Evolutionary conservation across 139 green algal species (phyloP).

Genomic region (Chlorella sp.): DNA sequence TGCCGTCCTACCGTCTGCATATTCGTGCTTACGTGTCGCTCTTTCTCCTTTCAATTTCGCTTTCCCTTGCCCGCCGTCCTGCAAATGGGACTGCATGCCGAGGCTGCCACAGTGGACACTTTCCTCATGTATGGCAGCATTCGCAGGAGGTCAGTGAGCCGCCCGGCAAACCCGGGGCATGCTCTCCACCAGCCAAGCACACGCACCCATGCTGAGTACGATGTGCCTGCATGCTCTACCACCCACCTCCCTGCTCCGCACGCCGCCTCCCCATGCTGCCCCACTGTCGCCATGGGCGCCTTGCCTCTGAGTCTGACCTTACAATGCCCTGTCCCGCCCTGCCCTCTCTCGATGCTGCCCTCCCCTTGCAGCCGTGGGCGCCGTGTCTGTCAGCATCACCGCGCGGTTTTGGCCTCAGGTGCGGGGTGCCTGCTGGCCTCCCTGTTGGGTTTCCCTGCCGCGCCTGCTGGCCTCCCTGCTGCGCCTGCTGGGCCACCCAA

Average conservation of each 20-base stretch:
- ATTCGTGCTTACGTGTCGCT: not conserved
- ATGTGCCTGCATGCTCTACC: not conserved
- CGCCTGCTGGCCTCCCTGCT: too few relatives aligned
- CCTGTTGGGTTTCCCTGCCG: too few relatives aligned
- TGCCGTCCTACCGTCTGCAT: too few relatives aligned
- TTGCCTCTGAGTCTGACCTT: conserved; percentile 67
- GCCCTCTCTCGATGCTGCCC: conserved; percentile 77
- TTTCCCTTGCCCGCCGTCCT: not conserved
- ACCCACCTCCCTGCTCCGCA: not conserved
- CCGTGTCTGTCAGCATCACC: too few relatives aligned
- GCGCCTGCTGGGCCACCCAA: too few relatives aligned
- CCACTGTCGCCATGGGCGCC: conserved; percentile 57
- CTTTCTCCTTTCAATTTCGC: too few relatives aligned
- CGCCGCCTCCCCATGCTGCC: not conserved
- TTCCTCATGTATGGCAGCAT: conserved; percentile 68
- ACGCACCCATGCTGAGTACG: too few relatives aligned
- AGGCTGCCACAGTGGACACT: conserved; percentile 33
- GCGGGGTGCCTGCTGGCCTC: not conserved
- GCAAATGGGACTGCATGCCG: conserved; percentile 40
- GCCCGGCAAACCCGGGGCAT: too few relatives aligned
- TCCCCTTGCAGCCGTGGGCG: too few relatives aligned
- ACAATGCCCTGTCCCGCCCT: conserved; percentile 67
- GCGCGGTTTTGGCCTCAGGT: conserved; percentile 74
- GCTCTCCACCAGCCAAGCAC: not conserved
- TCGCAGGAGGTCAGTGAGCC: conserved; percentile 34